A percentile compares a stretch with the other conserved stretches of the same genome.
phyloP scores from a whole-genome alignment of 2,329 filamentous ascomycete genomes.

The Diplocarpon rosae region DNA sequence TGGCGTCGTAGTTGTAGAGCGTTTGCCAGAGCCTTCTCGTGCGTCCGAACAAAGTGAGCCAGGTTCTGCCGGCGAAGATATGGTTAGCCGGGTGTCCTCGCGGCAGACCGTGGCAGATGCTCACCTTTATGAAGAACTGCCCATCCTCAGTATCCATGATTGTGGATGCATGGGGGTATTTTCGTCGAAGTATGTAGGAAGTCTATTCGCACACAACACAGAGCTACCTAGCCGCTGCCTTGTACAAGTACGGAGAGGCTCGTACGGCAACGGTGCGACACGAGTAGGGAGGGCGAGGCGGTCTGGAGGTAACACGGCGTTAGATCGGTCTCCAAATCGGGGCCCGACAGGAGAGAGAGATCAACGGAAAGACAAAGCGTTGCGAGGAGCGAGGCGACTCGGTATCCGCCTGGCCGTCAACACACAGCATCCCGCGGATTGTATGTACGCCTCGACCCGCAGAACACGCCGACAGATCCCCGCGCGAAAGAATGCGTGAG shows the following conservation, averaged over 20 bases:
- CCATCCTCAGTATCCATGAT: conserved; percentile 68
- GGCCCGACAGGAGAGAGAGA: conserved; percentile 1
- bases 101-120: conserved; percentile 12
- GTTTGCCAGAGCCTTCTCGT: conserved; percentile 95
- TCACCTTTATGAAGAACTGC: conserved; percentile 77
- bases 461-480: not conserved
- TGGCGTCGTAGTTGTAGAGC: conserved; percentile 78
- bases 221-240: conserved; percentile 17
- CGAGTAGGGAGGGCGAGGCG: conserved; percentile 12
- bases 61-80: conserved; percentile 57
- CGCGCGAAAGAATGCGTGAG: not conserved
- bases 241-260: conserved; percentile 14
- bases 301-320: conserved; percentile 22
- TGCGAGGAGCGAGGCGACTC: not conserved
- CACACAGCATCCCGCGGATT: conserved; percentile 2
- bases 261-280: conserved; percentile 17
- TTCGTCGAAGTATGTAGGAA: conserved; percentile 8
- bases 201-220: conserved; percentile 14
- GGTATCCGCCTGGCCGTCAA: not conserved
- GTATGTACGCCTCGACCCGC: not conserved
- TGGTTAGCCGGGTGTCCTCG: conserved; percentile 5
- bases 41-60: conserved; percentile 88
- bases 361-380: not conserved
- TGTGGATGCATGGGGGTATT: conserved; percentile 36
- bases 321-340: conserved; percentile 13